Conservation (phyloP, 495 filamentous ascomycete genomes). For the Podospora fimiseda region DNA sequence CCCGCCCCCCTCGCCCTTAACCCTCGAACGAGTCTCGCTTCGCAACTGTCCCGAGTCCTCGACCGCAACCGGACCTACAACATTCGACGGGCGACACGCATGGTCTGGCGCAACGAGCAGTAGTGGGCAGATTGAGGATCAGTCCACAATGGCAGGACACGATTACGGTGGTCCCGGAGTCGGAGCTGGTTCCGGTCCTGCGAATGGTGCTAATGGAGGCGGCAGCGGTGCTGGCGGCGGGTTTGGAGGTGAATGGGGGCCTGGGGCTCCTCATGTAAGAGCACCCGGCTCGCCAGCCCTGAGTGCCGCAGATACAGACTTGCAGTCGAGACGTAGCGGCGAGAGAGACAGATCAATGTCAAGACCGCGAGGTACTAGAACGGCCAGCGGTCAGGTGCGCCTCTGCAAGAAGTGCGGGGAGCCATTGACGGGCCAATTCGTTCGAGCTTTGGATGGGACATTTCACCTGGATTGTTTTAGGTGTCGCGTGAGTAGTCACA, state of each 20-base stretch:
- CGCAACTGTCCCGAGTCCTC: background rate
- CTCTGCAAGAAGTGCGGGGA: conserved; percentile 86
- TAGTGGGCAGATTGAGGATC: conserved; percentile 17
- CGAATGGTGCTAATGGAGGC: conserved; percentile 6
- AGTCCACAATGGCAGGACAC: conserved; percentile 23
- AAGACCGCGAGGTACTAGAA: conserved; percentile 37
- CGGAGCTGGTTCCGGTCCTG: background rate
- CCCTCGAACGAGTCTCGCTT: conserved; percentile 1
- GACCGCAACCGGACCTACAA: conserved; percentile 1
- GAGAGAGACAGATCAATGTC: conserved; percentile 46
- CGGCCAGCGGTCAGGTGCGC: conserved; percentile 49
- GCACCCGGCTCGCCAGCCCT: conserved; percentile 36
- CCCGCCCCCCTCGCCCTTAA: background rate
- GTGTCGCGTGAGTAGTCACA: conserved; percentile 68
- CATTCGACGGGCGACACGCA: conserved; percentile 5
- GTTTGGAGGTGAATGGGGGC: conserved; percentile 20
- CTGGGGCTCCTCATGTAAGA: conserved; percentile 15
- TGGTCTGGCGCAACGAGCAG: conserved; percentile 16
- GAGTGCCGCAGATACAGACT: conserved; percentile 30
- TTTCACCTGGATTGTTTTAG: conserved; percentile 98
- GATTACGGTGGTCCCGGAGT: conserved; percentile 15
- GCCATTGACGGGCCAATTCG: conserved; percentile 87
- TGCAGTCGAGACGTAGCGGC: conserved; percentile 35
- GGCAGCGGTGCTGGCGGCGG: conserved; percentile 10
- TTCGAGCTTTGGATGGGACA: conserved; percentile 83